phyloP scores from a whole-genome alignment of 768 basidiomycete genomes.

The Pholiota microspora region DNA sequence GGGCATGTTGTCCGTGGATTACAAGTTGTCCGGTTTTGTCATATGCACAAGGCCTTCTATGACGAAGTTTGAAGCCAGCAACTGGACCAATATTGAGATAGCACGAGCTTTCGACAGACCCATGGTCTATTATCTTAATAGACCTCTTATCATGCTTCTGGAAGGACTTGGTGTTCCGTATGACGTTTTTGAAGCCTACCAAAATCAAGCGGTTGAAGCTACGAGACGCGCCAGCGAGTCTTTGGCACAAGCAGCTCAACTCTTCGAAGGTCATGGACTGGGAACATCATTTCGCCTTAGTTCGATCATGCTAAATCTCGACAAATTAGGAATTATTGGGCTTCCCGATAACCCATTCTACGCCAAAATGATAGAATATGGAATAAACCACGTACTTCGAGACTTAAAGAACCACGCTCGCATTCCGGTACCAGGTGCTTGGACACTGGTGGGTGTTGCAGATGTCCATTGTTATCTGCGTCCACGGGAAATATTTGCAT shows the following conservation, averaged over 20 bases:
- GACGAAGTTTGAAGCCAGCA: conserved; percentile 61
- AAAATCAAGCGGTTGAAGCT: conserved; percentile 49
- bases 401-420: conserved; percentile 63
- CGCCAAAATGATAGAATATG: conserved; percentile 47
- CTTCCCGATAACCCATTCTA: conserved; percentile 45
- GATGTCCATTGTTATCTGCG: conserved; percentile 56
- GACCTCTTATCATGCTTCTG: conserved; percentile 66
- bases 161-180: conserved; percentile 59
- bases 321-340: conserved; percentile 42
- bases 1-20: conserved; percentile 61
- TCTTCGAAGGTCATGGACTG: conserved; percentile 57
- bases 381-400: conserved; percentile 62
- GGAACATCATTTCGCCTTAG: conserved; percentile 55
- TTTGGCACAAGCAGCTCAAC: conserved; percentile 40
- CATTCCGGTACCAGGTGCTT: conserved; percentile 62
- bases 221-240: conserved; percentile 41
- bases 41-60: conserved; percentile 59
- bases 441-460: conserved; percentile 71
- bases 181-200: conserved; percentile 50
- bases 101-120: conserved; percentile 64
- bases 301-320: conserved; percentile 47
- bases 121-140: conserved; percentile 54
- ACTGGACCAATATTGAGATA: conserved; percentile 54
- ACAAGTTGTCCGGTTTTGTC: conserved; percentile 44
- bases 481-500: conserved; percentile 61